Evolutionary conservation across 192 early-diverging fungal species (phyloP), one percentile per base, ranked within the genome.

Genomic region (Backusella australiensis): DNA sequence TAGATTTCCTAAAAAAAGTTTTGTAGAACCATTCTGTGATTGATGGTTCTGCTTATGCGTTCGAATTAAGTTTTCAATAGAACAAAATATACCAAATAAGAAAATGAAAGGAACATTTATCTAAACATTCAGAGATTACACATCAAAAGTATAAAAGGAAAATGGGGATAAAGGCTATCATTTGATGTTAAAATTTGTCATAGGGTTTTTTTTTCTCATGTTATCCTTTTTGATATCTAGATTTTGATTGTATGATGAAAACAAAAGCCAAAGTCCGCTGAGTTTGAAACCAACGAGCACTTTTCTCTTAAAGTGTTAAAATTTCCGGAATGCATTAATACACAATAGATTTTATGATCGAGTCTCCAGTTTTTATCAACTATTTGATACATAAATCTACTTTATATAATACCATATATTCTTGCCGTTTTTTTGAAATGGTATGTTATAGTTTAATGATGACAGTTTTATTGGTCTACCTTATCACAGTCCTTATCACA

Each of bases 61-160:
- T 26, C 4, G 26, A 63, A 63, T 63, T 63, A 63, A 63, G 56
- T 29, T 63, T 63, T 63, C 53, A 63, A 63, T 63, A 63, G 56
- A 63, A 63, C 26, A 63, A 63, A 63, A 63, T 9, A 29, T 63
- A 63, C 56, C 21, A 63, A 63, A 63, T 63, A 29, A 29, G 56
- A 12, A 59, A 63, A 11, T 63, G 26, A 29, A 63, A 63, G 23
- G 56, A 63, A 63, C 56, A 63, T 63, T 63, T 63, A 63, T 63
- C 21, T 29, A 14, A 63, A 63, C 56, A 29, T 63, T 63, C 26
- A 63, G 0, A 26, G 56, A 63, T 63, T 29, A 29, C 56, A 63
- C 56, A 63, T 63, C 9, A 26, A 63, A 26, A 63, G 9, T 63
- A 63, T 29, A 63, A 63, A 63, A 63, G 56, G 56, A 63, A 49